Evolutionary conservation across 306 rosid species (phyloP), one percentile per base, ranked within the genome.

Genomic region (Styphnolobium japonicum): DNA sequence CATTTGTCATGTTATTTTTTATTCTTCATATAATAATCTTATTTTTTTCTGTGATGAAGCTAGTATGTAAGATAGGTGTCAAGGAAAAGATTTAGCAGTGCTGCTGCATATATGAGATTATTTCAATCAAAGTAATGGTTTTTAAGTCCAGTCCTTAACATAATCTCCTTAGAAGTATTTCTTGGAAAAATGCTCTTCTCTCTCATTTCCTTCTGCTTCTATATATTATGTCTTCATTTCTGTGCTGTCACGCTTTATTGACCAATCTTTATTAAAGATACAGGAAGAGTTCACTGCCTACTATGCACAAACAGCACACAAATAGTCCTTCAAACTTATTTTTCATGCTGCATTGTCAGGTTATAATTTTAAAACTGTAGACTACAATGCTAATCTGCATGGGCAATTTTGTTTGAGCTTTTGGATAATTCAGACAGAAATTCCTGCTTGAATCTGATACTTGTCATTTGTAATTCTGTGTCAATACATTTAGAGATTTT

Each of bases 381-480:
- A 51, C 61, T 64, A 39, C 40, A 10, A 42, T 31, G 52, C 80
- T 66, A 46, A 33, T 21, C 18, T 29, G 27, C 37, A 53, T 22
- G 43, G 19, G 48, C 23, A 74, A 43, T n/a, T 75, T 43, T 34
- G 27, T 25, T 73, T 73, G 63, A 80, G 19, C 48, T 43, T 40
- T 53, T 15, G 43, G 53, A 73, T 53, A 25, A 29, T 52, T 43
- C 36, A 33, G 55, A 43, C 22, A 12, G 12, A 29, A 61, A 10
- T 81, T 74, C 14, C 31, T 65, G 36, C 46, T 36, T 48, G 36
- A 67, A 9, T 57, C 42, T 46, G 76, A 74, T 75, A n/a, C 71
- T 36, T 45, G 64, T 58, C 77, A 46, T 67, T 55, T 82, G 21
- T 14, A 76, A 25, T 48, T 75, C 63, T 51, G 40, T 81, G 45